Percentiles rank a stretch among this genome's conserved stretches.
Conservation (phyloP, 2,329 filamentous ascomycete species). For the Pyrenochaeta sp. region DNA sequence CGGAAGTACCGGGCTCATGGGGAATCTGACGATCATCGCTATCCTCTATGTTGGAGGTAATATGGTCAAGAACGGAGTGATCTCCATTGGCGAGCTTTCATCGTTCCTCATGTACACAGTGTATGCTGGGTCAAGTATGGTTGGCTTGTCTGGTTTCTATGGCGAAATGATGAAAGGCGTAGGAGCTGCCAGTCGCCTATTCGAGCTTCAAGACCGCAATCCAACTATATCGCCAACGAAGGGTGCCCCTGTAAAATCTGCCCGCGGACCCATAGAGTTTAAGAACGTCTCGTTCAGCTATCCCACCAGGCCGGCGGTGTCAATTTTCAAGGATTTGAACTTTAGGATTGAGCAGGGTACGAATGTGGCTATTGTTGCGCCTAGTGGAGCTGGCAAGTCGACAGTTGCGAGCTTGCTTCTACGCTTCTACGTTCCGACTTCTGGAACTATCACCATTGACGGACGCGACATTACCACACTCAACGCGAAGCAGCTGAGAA, state of each 20-base stretch:
- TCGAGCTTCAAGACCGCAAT: constrained; percentile 91
- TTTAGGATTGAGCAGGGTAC: constrained; percentile 93
- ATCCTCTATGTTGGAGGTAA: constrained; percentile 90
- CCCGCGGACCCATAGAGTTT: constrained; percentile 89
- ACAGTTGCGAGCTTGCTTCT: constrained; percentile 92
- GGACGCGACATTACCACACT: constrained; percentile 83
- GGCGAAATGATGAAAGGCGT: constrained; percentile 99
- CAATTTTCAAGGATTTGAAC: constrained; percentile 86
- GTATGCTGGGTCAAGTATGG: constrained; percentile 84
- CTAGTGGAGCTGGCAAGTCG: constrained; percentile 94
- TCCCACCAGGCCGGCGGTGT: constrained; percentile 89
- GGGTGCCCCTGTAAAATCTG: constrained; percentile 79
- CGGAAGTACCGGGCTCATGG: constrained; percentile 83
- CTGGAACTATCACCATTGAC: constrained; percentile 81
- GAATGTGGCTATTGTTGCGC: constrained; percentile 96
- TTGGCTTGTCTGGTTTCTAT: constrained; percentile 94
- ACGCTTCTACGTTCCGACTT: constrained; percentile 86
- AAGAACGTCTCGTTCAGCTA: constrained; percentile 88
- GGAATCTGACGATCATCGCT: constrained; percentile 94
- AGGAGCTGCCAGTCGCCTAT: constrained; percentile 92
- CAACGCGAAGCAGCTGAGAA: constrained; percentile 91
- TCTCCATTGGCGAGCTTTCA: constrained; percentile 90
- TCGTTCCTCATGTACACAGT: constrained; percentile 99
- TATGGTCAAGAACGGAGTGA: constrained; percentile 85
- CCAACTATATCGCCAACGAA: constrained; percentile 88